phyloP scores from a whole-genome alignment of 495 filamentous ascomycete genomes.

The Annulohypoxylon nitens region DNA sequence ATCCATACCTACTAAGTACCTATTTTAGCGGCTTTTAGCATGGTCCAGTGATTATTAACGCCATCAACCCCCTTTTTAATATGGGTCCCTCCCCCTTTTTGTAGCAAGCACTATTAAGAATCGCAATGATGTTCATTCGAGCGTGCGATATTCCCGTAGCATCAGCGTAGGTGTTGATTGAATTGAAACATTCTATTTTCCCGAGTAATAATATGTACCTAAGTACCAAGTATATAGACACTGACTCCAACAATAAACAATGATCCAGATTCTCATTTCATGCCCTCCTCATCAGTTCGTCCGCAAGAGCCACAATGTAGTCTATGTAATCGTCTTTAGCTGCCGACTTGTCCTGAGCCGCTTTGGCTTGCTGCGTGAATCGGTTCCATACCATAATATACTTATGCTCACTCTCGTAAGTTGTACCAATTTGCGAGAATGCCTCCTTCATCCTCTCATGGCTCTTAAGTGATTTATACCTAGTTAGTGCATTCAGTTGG shows the following conservation, averaged over 20 bases:
- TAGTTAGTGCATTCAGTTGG: constrained; percentile 24
- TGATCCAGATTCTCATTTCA: neutral
- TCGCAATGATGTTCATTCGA: too few relatives aligned
- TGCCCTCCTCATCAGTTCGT: constrained; percentile 11
- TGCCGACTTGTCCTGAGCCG: neutral
- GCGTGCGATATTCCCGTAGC: too few relatives aligned
- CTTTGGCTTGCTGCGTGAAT: constrained; percentile 37
- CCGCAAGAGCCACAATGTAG: neutral
- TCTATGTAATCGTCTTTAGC: constrained; percentile 10
- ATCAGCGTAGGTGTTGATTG: too few relatives aligned
- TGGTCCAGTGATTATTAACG: too few relatives aligned
- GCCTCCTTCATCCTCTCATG: constrained; percentile 49
- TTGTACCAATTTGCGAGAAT: constrained; percentile 40
- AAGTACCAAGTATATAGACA: too few relatives aligned
- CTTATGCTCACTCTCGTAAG: constrained; percentile 41
- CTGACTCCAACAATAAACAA: too few relatives aligned
- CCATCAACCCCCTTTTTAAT: neutral
- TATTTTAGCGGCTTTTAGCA: too few relatives aligned
- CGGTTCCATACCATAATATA: constrained; percentile 47
- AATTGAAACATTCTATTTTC: too few relatives aligned
- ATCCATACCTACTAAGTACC: too few relatives aligned
- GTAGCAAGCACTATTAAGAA: neutral
- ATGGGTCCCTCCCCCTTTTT: neutral
- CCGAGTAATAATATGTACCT: too few relatives aligned
- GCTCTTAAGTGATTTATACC: constrained; percentile 43